Evolutionary conservation across 805 yeast genomes (phyloP).

Genomic region (Candida loeiensis): DNA sequence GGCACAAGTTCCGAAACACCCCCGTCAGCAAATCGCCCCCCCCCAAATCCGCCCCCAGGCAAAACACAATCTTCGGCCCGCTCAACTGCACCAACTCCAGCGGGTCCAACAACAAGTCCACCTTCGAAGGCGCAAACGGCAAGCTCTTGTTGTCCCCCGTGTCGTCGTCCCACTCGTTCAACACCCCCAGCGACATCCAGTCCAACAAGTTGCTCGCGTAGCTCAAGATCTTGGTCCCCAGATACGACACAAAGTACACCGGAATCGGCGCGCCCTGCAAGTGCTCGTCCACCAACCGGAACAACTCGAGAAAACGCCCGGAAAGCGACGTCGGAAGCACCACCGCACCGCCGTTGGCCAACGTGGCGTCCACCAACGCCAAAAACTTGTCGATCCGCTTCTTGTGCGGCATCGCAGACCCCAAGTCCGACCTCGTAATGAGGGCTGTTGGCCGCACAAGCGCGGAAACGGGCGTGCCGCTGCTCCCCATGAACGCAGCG

Average conservation of each 20-base stretch:
- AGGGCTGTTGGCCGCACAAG: constrained; percentile 78
- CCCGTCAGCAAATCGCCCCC: constrained; percentile 60
- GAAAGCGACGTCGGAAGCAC: constrained; percentile 78
- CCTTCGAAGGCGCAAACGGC: constrained; percentile 73
- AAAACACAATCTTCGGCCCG: constrained; percentile 78
- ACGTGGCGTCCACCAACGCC: constrained; percentile 57
- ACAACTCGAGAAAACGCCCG: constrained; percentile 75
- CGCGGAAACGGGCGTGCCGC: constrained; percentile 61
- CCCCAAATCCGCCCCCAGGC: constrained; percentile 63
- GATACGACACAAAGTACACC: constrained; percentile 68
- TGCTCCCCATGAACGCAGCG: constrained; percentile 48
- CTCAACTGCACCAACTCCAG: constrained; percentile 50
- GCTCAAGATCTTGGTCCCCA: constrained; percentile 72
- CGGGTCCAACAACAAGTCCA: constrained; percentile 53
- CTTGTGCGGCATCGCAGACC: constrained; percentile 60
- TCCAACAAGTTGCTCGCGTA: constrained; percentile 89
- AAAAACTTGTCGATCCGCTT: constrained; percentile 62
- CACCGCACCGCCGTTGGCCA: constrained; percentile 76
- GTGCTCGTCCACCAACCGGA: constrained; percentile 69
- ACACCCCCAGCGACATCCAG: constrained; percentile 91
- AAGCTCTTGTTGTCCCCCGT: constrained; percentile 47
- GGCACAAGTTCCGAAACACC: constrained; percentile 53
- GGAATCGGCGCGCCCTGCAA: constrained; percentile 61
- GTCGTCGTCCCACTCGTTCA: constrained; percentile 71
- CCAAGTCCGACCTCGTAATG: constrained; percentile 68